Conservation (phyloP, 2,329 filamentous ascomycete species). For the Pestalotiopsis fici region DNA sequence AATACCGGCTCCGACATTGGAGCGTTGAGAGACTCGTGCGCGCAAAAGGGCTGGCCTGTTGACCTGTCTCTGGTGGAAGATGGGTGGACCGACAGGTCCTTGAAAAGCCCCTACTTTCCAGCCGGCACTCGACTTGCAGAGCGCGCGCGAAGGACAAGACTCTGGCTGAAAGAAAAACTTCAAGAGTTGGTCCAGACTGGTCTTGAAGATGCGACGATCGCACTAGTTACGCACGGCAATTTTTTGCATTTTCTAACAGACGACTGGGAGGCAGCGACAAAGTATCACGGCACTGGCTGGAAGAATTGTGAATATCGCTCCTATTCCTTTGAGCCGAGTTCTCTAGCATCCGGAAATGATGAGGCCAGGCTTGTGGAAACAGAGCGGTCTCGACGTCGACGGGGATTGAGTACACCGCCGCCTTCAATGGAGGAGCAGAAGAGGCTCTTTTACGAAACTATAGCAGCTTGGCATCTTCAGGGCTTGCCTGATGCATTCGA, state of each 20-base stretch:
- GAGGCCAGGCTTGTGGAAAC: too few relatives aligned
- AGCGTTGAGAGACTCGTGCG: not conserved
- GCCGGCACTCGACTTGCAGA: not conserved
- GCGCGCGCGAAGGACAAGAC: not conserved
- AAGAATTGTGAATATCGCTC: not conserved
- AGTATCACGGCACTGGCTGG: not conserved
- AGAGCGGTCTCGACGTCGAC: too few relatives aligned
- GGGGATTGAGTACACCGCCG: too few relatives aligned
- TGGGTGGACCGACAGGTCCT: not conserved
- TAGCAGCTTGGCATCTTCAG: too few relatives aligned
- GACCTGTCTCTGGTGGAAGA: not conserved
- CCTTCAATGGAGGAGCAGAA: too few relatives aligned
- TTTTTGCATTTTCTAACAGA: not conserved
- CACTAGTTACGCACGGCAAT: not conserved
- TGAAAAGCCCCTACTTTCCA: not conserved
- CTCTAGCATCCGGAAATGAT: too few relatives aligned
- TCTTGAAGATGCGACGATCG: not conserved
- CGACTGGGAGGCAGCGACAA: not conserved
- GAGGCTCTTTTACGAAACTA: too few relatives aligned
- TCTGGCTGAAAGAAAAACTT: not conserved
- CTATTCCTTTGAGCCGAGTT: not conserved
- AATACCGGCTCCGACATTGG: not conserved
- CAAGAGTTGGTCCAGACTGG: not conserved
- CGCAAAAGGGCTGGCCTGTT: not conserved
- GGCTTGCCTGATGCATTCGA: too few relatives aligned